Evolutionary conservation across 2,329 filamentous ascomycete species (phyloP).

Genomic region (Tolypocladium guangdongense): DNA sequence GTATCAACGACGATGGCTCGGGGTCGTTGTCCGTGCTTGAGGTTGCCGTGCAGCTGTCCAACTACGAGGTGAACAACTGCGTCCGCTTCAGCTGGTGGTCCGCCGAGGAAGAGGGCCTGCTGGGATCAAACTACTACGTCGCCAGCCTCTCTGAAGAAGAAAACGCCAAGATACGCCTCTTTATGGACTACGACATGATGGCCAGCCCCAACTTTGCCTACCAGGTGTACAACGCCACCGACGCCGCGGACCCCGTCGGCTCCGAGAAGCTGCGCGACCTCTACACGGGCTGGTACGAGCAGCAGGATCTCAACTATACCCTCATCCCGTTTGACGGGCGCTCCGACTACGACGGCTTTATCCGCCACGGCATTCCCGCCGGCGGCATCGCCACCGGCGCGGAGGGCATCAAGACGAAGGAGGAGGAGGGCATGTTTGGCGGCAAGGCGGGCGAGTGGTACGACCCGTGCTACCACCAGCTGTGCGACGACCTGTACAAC

Average conservation of each 20-base stretch:
- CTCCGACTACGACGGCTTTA: conserved; percentile 71
- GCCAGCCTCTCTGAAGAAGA: conserved; percentile 42
- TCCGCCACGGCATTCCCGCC: conserved; percentile 59
- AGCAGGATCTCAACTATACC: conserved; percentile 52
- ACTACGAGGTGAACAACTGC: conserved; percentile 51
- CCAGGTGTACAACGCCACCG: conserved; percentile 62
- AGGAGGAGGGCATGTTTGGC: conserved; percentile 58
- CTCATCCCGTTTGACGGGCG: conserved; percentile 69
- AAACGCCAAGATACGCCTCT: conserved; percentile 51
- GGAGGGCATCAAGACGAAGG: conserved; percentile 61
- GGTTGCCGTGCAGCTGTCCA: conserved; percentile 46
- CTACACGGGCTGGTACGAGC: conserved; percentile 56
- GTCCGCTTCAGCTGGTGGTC: conserved; percentile 60
- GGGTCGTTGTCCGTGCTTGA: conserved; percentile 53
- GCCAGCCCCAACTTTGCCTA: conserved; percentile 56
- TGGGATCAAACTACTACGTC: conserved; percentile 54
- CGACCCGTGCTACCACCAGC: conserved; percentile 50
- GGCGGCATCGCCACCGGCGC: conserved; percentile 71
- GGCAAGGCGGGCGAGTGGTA: conserved; percentile 52
- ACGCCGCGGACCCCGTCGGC: conserved; percentile 57
- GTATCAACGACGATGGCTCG: conserved; percentile 71
- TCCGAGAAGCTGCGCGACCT: conserved; percentile 58
- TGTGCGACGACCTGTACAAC: conserved; percentile 49
- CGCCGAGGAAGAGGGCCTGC: conserved; percentile 54
- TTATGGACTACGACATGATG: conserved; percentile 64